Evolutionary conservation across 345 rosid species (phyloP), one percentile per base, ranked within the genome.

Genomic region (Brassica carinata): DNA sequence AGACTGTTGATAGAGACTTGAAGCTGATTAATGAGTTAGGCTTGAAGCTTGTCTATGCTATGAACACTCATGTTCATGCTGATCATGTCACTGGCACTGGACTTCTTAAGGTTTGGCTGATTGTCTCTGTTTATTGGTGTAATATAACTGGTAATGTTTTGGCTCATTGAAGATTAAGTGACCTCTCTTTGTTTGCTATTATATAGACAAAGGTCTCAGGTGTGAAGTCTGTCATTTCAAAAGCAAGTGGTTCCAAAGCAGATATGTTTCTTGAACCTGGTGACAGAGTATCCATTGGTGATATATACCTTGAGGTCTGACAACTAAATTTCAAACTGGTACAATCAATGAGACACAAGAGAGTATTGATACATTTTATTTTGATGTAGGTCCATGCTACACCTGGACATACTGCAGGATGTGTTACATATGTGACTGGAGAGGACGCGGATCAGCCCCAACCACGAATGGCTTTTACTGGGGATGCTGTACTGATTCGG

Each of bases 31-130:
- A 81, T 77, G 98, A 95, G 30, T 67, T 95, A 79, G 97, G 97
- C 0, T 61, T 93, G 76, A 93, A 89, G 89, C 92, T 93, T 15
- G 58, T 88, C 1, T 93, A 93, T 86, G 99, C 92, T 2, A 72
- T 89, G 85, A 96, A 93, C 89, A 96, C 99, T 36, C 98, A 93
- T 84, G 98, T 93, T 4, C 99, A 96, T 85, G 99, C 99, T 36
- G 99, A 96, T 86, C 99, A 96, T 85, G 87, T 96, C 43, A 96
- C 96, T 14, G 98, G 99, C 29, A 87, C 98, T 43, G 97, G 96
- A 43, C 88, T 91, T 73, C 83, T 96, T 38, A 93, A 90, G 98
- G 99, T 96, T 48, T 72, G 29, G 6, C 40, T 31, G 34, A 4
- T 40, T 40, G 3, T 40, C 11, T 40, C 48, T 40, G 1, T 40